These are phyloP conservation scores for Nakazawaea wickerhamii DNA, from an alignment of 805 yeast genomes.

Conservation along the genomic window DNA sequence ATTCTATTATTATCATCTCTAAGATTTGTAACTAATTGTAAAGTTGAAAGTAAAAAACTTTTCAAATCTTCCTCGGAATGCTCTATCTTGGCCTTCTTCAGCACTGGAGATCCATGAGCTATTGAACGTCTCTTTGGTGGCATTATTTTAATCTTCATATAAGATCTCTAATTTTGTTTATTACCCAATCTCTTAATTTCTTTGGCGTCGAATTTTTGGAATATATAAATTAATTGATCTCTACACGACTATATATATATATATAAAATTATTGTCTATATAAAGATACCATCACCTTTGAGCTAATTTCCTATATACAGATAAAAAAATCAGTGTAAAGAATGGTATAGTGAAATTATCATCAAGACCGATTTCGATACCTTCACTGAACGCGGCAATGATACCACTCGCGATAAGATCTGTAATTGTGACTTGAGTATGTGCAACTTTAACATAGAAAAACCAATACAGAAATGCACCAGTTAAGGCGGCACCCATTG, in stretches of 20 bases:
- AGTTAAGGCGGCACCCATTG: conserved; percentile 73
- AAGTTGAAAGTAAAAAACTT: conserved; percentile 27
- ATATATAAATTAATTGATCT: background rate
- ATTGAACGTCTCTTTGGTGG: conserved; percentile 19
- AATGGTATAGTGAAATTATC: conserved; percentile 95
- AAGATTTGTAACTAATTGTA: conserved; percentile 28
- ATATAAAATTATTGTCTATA: no score
- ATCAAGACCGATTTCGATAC: conserved; percentile 73
- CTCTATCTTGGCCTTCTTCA: conserved; percentile 17
- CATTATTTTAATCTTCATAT: conserved; percentile 14
- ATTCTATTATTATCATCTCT: conserved; percentile 32
- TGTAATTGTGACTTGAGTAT: conserved; percentile 51
- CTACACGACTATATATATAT: no score
- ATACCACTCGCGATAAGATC: conserved; percentile 61
- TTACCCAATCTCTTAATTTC: background rate
- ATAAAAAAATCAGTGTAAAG: conserved; percentile 64
- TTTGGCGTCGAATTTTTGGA: no score
- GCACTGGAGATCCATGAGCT: conserved; percentile 14
- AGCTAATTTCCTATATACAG: conserved; percentile 11
- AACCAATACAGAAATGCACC: conserved; percentile 65
- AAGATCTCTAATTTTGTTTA: background rate
- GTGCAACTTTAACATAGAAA: conserved; percentile 71
- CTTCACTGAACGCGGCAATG: conserved; percentile 83
- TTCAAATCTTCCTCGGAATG: conserved; percentile 21
- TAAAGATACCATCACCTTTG: background rate